Evolutionary conservation across 1,139 yeast genomes (phyloP).

Genomic region (Diutina sp.): DNA sequence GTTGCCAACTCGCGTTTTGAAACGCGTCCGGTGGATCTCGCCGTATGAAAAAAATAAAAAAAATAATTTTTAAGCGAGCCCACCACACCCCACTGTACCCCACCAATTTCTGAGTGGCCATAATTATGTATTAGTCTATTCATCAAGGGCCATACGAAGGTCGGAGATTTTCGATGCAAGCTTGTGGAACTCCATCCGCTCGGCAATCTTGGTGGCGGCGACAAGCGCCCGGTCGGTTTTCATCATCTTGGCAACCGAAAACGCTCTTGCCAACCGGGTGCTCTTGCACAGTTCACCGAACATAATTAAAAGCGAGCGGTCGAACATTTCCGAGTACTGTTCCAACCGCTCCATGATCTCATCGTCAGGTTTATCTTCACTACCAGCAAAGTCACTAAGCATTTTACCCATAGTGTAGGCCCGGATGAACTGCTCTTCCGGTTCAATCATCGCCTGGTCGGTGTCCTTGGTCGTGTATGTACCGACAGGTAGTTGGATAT

Average conservation of each 20-base stretch:
- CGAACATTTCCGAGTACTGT: conserved; percentile 42
- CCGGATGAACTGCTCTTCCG: conserved; percentile 31
- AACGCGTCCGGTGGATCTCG: background rate
- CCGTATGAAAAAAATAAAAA: background rate
- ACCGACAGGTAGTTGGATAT: conserved; percentile 49
- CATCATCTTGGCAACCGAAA: conserved; percentile 56
- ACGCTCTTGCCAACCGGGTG: conserved; percentile 51
- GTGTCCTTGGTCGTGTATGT: conserved; percentile 9
- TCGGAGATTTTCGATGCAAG: conserved; percentile 59
- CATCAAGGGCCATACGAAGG: conserved; percentile 36
- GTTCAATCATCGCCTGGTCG: conserved; percentile 20
- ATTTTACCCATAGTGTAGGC: conserved; percentile 37
- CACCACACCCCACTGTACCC: no score
- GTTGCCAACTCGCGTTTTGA: background rate
- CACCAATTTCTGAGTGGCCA: no score
- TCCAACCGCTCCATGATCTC: conserved; percentile 33
- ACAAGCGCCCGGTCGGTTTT: conserved; percentile 66
- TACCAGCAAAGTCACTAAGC: conserved; percentile 25
- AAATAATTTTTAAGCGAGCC: no score
- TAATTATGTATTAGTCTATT: background rate
- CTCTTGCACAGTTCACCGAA: conserved; percentile 72
- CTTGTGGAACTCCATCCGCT: conserved; percentile 54
- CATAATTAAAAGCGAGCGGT: conserved; percentile 61
- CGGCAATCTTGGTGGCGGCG: conserved; percentile 79
- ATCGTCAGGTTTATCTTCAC: conserved; percentile 21